A percentile compares a stretch with the other conserved stretches of the same genome.
These are phyloP conservation scores for Pseudomonodictys pantanalensis DNA, from an alignment of 495 filamentous ascomycete genomes.

Conservation along the genomic window DNA sequence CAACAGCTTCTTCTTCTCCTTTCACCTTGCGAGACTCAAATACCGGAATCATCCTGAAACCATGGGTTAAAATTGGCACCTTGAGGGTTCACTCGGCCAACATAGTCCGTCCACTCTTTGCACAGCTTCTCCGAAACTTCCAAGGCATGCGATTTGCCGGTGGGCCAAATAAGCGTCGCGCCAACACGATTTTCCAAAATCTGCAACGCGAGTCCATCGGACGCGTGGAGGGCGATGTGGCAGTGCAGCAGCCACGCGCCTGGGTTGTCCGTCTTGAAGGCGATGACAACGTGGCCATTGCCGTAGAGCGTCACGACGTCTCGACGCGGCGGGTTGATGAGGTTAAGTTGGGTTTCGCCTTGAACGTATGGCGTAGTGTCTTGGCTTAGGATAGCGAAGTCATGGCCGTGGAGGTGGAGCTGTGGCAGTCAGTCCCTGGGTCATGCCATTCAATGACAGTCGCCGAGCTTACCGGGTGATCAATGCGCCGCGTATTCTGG, in stretches of 20 bases:
- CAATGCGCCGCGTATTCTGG: too few relatives aligned
- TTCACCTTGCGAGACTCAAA: too few relatives aligned
- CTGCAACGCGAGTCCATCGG: constrained; percentile 31
- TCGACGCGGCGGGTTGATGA: constrained; percentile 32
- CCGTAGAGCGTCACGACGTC: constrained; percentile 31
- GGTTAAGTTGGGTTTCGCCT: constrained; percentile 20
- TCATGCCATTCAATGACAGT: too few relatives aligned
- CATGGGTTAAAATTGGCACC: too few relatives aligned
- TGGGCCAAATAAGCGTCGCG: constrained; percentile 1
- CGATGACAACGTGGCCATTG: constrained; percentile 33
- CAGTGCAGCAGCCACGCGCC: constrained; percentile 29
- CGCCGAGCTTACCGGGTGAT: too few relatives aligned
- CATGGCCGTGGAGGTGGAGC: constrained; percentile 39
- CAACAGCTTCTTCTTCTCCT: too few relatives aligned
- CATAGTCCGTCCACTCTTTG: neutral
- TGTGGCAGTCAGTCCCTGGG: too few relatives aligned
- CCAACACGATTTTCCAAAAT: constrained; percentile 28
- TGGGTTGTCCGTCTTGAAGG: constrained; percentile 37
- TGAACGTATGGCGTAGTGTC: neutral
- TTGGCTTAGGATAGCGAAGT: constrained; percentile 34
- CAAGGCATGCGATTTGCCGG: neutral
- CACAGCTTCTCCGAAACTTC: neutral
- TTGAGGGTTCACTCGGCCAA: too few relatives aligned
- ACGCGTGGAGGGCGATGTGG: constrained; percentile 35
- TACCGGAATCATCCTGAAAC: too few relatives aligned